These are phyloP conservation scores for Kwoniella dendrophila DNA, from an alignment of 768 basidiomycete species.

Conservation along the genomic window DNA sequence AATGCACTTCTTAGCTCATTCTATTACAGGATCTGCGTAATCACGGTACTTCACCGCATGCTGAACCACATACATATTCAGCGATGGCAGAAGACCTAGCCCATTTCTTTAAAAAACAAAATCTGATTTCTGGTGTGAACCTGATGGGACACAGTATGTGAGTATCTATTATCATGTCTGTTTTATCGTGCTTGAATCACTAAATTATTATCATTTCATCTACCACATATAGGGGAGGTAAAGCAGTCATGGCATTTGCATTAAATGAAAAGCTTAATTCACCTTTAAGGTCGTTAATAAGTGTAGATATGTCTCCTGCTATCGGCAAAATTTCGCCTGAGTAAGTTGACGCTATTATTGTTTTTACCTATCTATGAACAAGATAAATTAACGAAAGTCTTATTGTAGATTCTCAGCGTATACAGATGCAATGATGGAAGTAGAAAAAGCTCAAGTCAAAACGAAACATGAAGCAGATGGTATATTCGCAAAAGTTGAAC, in stretches of 20 bases:
- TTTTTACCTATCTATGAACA: neutral
- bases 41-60: slow-evolving; percentile 80
- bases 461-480: slow-evolving; percentile 72
- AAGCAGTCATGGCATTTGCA: slow-evolving; percentile 56
- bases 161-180: too few relatives aligned
- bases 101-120: slow-evolving; percentile 65
- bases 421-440: slow-evolving; percentile 70
- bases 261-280: slow-evolving; percentile 48
- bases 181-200: too few relatives aligned
- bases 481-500: slow-evolving; percentile 66
- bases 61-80: slow-evolving; percentile 70
- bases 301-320: slow-evolving; percentile 81
- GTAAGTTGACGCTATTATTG: slow-evolving; percentile 58
- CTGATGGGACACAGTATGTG: slow-evolving; percentile 91
- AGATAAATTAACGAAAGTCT: neutral
- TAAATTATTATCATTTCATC: neutral
- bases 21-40: slow-evolving; percentile 76
- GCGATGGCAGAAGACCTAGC: slow-evolving; percentile 80
- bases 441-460: slow-evolving; percentile 65
- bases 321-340: slow-evolving; percentile 64
- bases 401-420: slow-evolving; percentile 63
- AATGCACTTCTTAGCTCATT: too few relatives aligned
- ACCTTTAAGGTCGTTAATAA: slow-evolving; percentile 58
- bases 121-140: slow-evolving; percentile 62
- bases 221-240: slow-evolving; percentile 73